Base-by-base conservation (phyloP, 2,329 filamentous ascomycete genomes). In the Lecanicillium sp. region DNA sequence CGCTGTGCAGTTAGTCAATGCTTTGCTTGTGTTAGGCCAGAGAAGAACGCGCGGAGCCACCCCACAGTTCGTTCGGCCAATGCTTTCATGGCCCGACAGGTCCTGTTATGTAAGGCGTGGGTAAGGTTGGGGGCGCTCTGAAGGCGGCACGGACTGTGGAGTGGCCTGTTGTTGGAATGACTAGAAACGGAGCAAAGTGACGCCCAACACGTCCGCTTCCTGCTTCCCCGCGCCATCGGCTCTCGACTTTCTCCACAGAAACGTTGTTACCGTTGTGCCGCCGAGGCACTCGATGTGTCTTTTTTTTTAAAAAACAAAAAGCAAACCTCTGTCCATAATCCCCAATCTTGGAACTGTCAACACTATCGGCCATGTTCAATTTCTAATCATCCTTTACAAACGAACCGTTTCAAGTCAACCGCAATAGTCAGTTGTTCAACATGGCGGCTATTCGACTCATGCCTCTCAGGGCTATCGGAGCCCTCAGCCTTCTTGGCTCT, bases 391-490 rank as follows among this genome's bases (percentile, higher is more conserved):
- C n/a, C 17, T 8, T 14, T 10, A 9, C 6, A 24, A 26, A 5
- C 12, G 9, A 14, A 15, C 5, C 5, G 8, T 36, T 10, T 20
- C 21, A 3, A 12, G 2, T 21, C 3, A 5, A 14, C 9, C 23
- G 10, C 2, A 29, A 35, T 3, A 10, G 27, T 24, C 20, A 21
- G 10, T 15, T 8, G 30, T 21, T 10, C 21, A 21, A 6, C 15
- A 50, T 51, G 43, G 39, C 49, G 5, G 49, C 49, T 23, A 47
- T 51, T 5, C 17, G 49, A 43, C 37, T 43, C 21, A 51, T 51
- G 20, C 49, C 49, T n/a, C 38, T 51, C 10, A 47, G 35, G 26
- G 38, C 37, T n/a, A 47, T 51, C 37, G 38, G 39, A 29, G 43
- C 36, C 37, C 43, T 46, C 38, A 51, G 49, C 33, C 12, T 47